phyloP scores from a whole-genome alignment of 2,329 filamentous ascomycete genomes.

The Sporothrix luriei region DNA sequence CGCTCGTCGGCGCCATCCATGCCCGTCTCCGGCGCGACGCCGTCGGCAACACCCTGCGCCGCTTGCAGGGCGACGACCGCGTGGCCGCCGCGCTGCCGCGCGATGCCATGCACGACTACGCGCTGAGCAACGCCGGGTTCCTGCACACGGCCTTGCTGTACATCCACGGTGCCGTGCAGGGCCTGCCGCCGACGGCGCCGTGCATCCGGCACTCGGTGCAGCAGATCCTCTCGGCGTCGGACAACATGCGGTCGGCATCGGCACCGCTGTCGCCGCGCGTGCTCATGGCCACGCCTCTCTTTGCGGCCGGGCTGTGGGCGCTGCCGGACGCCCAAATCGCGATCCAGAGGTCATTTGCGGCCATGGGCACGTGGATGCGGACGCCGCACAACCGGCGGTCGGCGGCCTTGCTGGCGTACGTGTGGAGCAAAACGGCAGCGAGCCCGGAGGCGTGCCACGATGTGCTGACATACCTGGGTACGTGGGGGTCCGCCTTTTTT shows the following conservation, averaged over 20 bases:
- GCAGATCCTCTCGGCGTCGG: conserved; percentile 30
- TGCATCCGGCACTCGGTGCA: conserved; percentile 31
- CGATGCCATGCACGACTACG: conserved; percentile 32
- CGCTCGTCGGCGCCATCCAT: conserved; percentile 22
- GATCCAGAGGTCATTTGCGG: conserved; percentile 17
- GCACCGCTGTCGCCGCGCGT: conserved; percentile 31
- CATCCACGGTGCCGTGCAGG: conserved; percentile 29
- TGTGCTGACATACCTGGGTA: conserved; percentile 29
- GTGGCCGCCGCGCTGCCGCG: conserved; percentile 15
- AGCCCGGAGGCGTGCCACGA: conserved; percentile 18
- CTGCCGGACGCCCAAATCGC: conserved; percentile 6
- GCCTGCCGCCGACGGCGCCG: conserved; percentile 23
- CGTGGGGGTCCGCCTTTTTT: background rate
- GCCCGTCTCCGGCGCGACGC: conserved; percentile 26
- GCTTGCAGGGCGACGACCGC: conserved; percentile 10
- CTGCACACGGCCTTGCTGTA: conserved; percentile 32
- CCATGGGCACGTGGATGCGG: conserved; percentile 31
- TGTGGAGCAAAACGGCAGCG: conserved; percentile 27
- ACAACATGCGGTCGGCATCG: conserved; percentile 30
- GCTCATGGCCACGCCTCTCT: conserved; percentile 32
- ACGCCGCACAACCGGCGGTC: conserved; percentile 29
- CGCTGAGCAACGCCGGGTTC: conserved; percentile 33
- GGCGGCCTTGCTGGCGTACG: conserved; percentile 24
- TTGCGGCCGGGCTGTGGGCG: conserved; percentile 31
- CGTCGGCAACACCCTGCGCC: conserved; percentile 18